A percentile compares a stretch with the other conserved stretches of the same genome.
Conservation (phyloP, 768 basidiomycete genomes). For the Leucosporidium yakuticum region DNA sequence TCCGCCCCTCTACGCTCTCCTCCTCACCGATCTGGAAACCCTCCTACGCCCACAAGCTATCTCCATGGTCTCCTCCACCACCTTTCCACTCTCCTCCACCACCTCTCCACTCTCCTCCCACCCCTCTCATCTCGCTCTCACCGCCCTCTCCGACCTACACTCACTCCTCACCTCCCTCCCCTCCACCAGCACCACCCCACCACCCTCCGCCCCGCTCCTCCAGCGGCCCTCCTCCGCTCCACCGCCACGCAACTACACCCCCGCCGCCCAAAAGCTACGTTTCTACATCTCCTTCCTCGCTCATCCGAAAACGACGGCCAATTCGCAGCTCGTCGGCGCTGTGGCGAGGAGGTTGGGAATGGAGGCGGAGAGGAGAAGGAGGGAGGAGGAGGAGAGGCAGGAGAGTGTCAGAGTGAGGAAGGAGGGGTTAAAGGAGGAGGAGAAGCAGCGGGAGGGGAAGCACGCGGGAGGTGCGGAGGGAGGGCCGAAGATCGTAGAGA, state of each 20-base stretch:
- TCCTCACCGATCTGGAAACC: constrained; percentile 11
- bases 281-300: constrained; percentile 20
- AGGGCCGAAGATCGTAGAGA: constrained; percentile 20
- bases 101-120: background rate
- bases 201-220: background rate
- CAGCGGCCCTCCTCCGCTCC: background rate
- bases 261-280: constrained; percentile 17
- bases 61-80: background rate
- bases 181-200: background rate
- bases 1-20: constrained; percentile 12
- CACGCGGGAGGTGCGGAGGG: background rate
- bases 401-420: constrained; percentile 1
- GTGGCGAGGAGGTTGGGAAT: background rate
- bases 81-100: background rate
- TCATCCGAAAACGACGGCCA: background rate
- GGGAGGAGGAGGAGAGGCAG: background rate
- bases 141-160: constrained; percentile 12
- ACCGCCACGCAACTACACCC: background rate
- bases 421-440: background rate
- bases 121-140: constrained; percentile 7
- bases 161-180: constrained; percentile 4
- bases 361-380: background rate
- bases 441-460: background rate
- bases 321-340: background rate
- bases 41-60: constrained; percentile 8